Evolutionary conservation across 192 early-diverging fungal genomes (phyloP).

Genomic region (Backusella morwellensis): DNA sequence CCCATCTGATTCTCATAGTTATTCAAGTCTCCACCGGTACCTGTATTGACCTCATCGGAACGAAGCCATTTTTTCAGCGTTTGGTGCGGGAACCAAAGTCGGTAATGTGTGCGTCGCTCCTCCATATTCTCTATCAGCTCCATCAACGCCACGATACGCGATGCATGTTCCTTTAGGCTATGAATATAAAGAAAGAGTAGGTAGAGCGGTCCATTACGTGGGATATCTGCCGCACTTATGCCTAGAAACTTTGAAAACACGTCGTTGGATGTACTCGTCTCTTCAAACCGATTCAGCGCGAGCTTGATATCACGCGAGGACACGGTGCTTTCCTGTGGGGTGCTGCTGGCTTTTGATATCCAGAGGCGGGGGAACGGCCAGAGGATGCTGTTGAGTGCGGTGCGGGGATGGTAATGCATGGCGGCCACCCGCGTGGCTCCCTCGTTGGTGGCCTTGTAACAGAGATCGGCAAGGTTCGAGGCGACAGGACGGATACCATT

Average conservation of each 20-base stretch:
- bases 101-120: background rate
- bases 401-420: background rate
- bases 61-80: constrained; percentile 17
- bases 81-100: constrained; percentile 1
- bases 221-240: background rate
- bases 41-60: background rate
- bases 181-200: background rate
- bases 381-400: background rate
- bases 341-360: background rate
- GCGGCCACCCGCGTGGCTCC: background rate
- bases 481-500: background rate
- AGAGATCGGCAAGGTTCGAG: background rate
- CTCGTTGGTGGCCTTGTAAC: background rate
- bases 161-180: background rate
- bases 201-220: background rate
- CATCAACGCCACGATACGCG: background rate
- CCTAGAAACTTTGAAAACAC: background rate
- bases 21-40: background rate
- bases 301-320: background rate
- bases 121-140: background rate
- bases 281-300: background rate
- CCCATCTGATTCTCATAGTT: background rate
- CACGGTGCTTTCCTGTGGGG: background rate
- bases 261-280: background rate
- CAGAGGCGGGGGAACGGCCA: constrained; percentile 5